Conservation (phyloP, 2,329 filamentous ascomycete species). For the Pseudogymnoascus sp. region DNA sequence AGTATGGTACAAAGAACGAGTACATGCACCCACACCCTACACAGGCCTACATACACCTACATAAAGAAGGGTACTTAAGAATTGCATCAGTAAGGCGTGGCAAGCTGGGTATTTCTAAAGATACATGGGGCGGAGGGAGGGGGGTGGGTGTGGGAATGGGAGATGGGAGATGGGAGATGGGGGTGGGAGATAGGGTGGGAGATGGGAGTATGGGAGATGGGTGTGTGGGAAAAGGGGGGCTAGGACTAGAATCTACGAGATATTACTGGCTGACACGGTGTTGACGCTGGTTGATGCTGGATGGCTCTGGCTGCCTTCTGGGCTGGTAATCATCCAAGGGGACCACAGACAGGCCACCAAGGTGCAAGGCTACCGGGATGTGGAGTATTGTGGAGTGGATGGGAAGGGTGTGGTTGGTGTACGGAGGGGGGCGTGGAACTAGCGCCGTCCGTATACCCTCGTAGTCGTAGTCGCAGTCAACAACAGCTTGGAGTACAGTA, state of each 20-base stretch:
- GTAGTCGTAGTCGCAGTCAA: neutral
- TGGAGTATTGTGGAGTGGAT: neutral
- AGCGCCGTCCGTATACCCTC: neutral
- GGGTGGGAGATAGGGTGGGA: neutral
- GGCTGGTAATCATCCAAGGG: neutral
- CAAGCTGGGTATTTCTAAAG: neutral
- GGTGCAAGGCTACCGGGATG: neutral
- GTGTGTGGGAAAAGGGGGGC: neutral
- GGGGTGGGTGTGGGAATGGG: neutral
- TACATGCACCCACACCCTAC: neutral
- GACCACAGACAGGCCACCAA: neutral
- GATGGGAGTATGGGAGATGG: neutral
- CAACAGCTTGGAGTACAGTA: neutral
- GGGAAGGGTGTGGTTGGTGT: neutral
- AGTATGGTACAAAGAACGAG: neutral
- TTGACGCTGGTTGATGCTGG: neutral
- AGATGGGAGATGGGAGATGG: neutral
- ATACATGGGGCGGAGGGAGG: neutral
- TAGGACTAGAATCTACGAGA: neutral
- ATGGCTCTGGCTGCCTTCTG: no score
- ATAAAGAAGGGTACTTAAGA: neutral
- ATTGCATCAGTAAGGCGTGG: neutral
- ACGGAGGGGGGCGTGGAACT: neutral
- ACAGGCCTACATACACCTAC: no score
- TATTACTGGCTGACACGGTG: neutral